These are phyloP conservation scores for Balakata baccata DNA, from an alignment of 345 rosid genomes.

Conservation along the genomic window DNA sequence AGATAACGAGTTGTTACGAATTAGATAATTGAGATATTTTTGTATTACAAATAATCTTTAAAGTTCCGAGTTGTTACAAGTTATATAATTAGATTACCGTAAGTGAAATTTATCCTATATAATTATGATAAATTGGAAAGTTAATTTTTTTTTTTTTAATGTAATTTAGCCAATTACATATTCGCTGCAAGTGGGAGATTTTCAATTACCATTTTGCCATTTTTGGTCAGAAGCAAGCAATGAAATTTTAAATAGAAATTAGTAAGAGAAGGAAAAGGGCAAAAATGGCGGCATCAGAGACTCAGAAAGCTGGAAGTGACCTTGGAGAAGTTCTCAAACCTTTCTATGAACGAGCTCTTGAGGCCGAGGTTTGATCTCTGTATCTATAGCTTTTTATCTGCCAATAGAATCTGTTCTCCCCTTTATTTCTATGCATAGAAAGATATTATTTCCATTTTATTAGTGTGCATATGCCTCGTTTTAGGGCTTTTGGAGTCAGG, in stretches of 20 bases:
- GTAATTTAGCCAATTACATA: no score
- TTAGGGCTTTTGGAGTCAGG: not conserved
- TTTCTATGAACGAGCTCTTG: conserved; percentile 34
- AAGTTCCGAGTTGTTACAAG: no score
- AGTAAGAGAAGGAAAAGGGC: not conserved
- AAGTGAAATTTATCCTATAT: no score
- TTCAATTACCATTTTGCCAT: no score
- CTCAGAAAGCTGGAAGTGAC: not conserved
- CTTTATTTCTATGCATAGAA: not conserved
- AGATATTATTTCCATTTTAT: not conserved
- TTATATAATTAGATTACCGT: no score
- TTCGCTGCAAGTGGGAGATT: no score
- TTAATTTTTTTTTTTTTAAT: no score
- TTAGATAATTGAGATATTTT: no score
- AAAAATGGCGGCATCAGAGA: conserved; percentile 28
- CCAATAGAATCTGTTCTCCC: not conserved
- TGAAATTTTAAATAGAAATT: not conserved
- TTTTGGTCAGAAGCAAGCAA: no score
- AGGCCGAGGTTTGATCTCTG: conserved; percentile 33
- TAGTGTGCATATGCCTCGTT: not conserved
- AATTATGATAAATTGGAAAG: no score
- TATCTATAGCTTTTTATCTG: not conserved
- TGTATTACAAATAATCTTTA: no score
- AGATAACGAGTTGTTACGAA: no score
- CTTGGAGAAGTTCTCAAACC: conserved; percentile 25